Evolutionary conservation across 2,329 filamentous ascomycete species (phyloP), one percentile per base, ranked within the genome.

Genomic region (Rhinocladiella similis): DNA sequence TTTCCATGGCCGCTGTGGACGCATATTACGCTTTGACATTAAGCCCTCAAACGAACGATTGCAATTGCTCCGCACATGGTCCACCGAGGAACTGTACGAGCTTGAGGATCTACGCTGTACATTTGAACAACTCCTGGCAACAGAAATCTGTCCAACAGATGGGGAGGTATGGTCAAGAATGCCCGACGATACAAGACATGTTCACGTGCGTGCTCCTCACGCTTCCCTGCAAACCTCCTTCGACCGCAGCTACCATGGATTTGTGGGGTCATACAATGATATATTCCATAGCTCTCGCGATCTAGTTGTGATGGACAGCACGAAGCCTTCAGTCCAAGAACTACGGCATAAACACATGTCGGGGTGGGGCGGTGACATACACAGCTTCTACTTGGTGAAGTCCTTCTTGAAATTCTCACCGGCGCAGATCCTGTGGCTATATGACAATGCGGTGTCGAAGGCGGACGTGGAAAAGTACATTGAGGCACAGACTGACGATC

Each of bases 401-500:
- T 83, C 86, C 59, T 84, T 85, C 78, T 73, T 86, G 70, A 86
- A 86, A 69, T 72, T 86, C 36, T 79, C 85, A 56, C 83, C 83
- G 0, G 80, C 77, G 38, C 82, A 86, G 67, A 73, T 86, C 7
- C 64, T 86, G 59, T 82, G 77, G 73, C 67, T 86, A 53, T 78
- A 78, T 53, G 80, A 84, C 59, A 75, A 83, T 60, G 80, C 80
- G 41, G 77, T 77, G 33, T 63, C 80, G 9, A 85, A 85, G 67
- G 73, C 77, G 12, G 79, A 84, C 66, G 83, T 86, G 3, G 80
- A 85, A 65, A 68, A 66, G 0, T 85, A 77, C 65, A 74, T 85
- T 9, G 66, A 72, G 42, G 45, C 59, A 9, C 59, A 63, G 16
- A 59, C 46, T 69, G 61, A 82, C 19, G 83, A 82, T 0, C 79